Base-by-base conservation (phyloP, 2,329 filamentous ascomycete species). In the Colletotrichum gloeosporioides region DNA sequence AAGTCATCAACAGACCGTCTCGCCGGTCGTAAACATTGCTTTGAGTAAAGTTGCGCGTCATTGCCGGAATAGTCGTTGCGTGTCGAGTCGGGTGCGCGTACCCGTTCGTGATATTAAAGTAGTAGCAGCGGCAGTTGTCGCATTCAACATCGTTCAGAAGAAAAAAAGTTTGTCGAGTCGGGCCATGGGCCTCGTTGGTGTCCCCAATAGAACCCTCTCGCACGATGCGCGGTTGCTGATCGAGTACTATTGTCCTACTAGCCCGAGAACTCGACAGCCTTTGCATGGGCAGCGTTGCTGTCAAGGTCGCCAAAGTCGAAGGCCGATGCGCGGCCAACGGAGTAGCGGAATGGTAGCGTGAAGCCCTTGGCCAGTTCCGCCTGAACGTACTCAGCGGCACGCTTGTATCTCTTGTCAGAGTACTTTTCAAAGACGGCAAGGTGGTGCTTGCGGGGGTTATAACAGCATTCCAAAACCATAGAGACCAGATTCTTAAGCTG, bases 381-480 rank as follows among this genome's bases (percentile, higher is more conserved):
- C 83, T 96, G 92, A 71, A 98, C 96, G 79, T 95, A 96, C 25
- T 92, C 86, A 22, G 97, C 95, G 12, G 95, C 95, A 71, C 93
- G 91, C 89, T 98, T 98, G 89, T 95, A 99, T 69, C 95, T 92
- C 82, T 93, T 94, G 84, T 98, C 95, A 49, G 92, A 90, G 86
- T 98, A 99, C 86, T 99, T 99, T 72, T 98, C 95, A 82, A 92
- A 98, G 57, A 99, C 94, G 9, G 96, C 95, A 32, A 89, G 86
- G 83, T 99, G 97, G 83, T 99, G 97, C 81, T 93, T 93, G 78
- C 90, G 90, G 8, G 96, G 94, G 72, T 93, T 90, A 77, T 95
- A 93, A 85, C 96, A 98, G 87, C 96, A 99, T 80, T 98, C 95
- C 66, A 98, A 87, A 78, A 99, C 93, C 84, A 95, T 93, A 16